phyloP scores from a whole-genome alignment of 2,329 filamentous ascomycete species.

The Metarhizium brunneum region DNA sequence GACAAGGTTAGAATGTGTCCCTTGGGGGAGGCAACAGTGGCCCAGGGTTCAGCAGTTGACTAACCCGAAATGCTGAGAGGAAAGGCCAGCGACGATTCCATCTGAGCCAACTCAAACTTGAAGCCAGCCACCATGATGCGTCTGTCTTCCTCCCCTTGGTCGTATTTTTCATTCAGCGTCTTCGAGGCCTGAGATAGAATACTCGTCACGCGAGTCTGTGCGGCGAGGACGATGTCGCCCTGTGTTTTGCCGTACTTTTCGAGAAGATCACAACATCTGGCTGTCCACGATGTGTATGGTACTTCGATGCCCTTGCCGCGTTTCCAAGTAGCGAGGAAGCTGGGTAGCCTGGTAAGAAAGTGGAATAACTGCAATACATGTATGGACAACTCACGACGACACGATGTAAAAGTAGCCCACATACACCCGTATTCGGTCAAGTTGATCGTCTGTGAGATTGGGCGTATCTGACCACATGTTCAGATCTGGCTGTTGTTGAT shows the following conservation, averaged over 20 bases:
- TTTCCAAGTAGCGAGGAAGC: slow-evolving; percentile 30
- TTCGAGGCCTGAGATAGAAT: slow-evolving; percentile 28
- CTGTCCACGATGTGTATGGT: slow-evolving; percentile 32
- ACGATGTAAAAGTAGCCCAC: slow-evolving; percentile 33
- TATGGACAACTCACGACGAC: slow-evolving; percentile 25
- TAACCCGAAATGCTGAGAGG: slow-evolving; percentile 18
- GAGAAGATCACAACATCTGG: slow-evolving; percentile 34
- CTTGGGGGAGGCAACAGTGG: neutral
- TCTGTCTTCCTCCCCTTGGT: slow-evolving; percentile 28
- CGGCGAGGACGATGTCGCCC: slow-evolving; percentile 33
- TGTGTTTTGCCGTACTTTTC: slow-evolving; percentile 24
- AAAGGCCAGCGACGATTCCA: slow-evolving; percentile 26
- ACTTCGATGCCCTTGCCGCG: slow-evolving; percentile 20
- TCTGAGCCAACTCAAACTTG: slow-evolving; percentile 35
- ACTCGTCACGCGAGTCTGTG: slow-evolving; percentile 32
- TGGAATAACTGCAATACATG: neutral
- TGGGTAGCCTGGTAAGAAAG: slow-evolving; percentile 10
- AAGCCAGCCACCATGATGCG: slow-evolving; percentile 37
- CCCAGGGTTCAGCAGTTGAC: neutral
- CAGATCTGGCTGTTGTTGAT: slow-evolving; percentile 22
- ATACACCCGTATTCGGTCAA: slow-evolving; percentile 37
- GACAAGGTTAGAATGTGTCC: slow-evolving; percentile 10
- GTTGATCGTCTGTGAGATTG: slow-evolving; percentile 14
- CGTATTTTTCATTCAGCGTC: slow-evolving; percentile 17
- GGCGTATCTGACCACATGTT: slow-evolving; percentile 1